Evolutionary conservation across 305 asterid genomes (phyloP), one percentile per base, ranked within the genome.

Genomic region (Fraxinus platypoda): DNA sequence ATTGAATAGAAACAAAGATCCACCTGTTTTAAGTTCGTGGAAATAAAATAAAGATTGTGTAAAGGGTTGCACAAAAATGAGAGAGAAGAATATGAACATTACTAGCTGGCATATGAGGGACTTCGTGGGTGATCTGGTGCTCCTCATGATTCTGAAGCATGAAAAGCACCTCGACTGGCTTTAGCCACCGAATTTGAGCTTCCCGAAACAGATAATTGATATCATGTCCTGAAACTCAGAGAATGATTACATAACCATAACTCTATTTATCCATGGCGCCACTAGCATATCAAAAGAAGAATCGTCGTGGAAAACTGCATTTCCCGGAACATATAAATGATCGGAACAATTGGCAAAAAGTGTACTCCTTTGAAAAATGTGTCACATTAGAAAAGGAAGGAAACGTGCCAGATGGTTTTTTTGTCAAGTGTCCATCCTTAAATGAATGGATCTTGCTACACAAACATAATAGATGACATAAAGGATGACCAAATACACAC

Each of bases 131-230:
- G 82, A 97, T 90, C 91, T 93, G 93, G 87, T 86, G 91, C 84
- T 90, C 86, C 86, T 93, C 94, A 86, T 88, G 87, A 89, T 90
- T 93, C 83, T 86, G 87, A 41, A 96, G 86, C 79, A 96, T 94
- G 83, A 81, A 94, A 82, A 82, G 88, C 74, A 94, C 94, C 91
- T 96, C 99, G 26, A 88, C 89, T 1, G 99, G 98, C 91, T 92
- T 96, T 76, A 96, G 90, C 99, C 99, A 96, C 81, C 99, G 92
- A 83, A 70, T 76, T 84, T 90, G 94, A 87, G 98, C 98, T 88
- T 96, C 99, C 75, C 87, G 87, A 82, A 87, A 89, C 84, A 96
- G 91, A 82, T 90, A 87, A 76, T 82, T 84, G 80, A 93, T 85
- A 78, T 89, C 91, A 84, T 87, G 89, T 33, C 90, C 99, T 96